phyloP scores from a whole-genome alignment of 805 yeast species.

The Saccharomycopsis sp. region DNA sequence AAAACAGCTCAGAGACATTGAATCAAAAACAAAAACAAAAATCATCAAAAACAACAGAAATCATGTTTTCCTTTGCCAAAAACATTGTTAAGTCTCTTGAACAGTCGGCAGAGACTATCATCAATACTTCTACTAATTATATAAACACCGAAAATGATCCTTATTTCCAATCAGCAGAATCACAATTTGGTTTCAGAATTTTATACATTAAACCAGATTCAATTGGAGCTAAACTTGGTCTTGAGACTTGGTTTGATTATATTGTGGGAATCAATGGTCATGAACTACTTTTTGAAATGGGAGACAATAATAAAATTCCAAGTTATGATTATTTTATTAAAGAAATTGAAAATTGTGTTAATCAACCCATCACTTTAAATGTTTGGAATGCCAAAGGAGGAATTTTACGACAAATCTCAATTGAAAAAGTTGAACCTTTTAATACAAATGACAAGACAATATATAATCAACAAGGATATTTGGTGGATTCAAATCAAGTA shows the following conservation, averaged over 20 bases:
- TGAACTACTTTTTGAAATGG: constrained; percentile 28
- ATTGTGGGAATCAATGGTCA: constrained; percentile 72
- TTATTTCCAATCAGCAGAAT: constrained; percentile 26
- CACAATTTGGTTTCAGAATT: constrained; percentile 46
- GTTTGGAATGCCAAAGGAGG: constrained; percentile 91
- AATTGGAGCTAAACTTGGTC: constrained; percentile 38
- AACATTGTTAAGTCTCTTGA: constrained; percentile 48
- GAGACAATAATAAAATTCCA: constrained; percentile 24
- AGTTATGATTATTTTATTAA: constrained; percentile 34
- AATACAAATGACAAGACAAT: constrained; percentile 13
- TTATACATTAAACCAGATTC: constrained; percentile 32
- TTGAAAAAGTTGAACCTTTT: constrained; percentile 20
- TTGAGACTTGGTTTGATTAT: constrained; percentile 85
- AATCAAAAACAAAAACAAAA: no score
- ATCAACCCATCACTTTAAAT: constrained; percentile 38
- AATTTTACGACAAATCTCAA: constrained; percentile 30
- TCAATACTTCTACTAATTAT: constrained; percentile 18
- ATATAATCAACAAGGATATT: constrained; percentile 24
- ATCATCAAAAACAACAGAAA: no score
- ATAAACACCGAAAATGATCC: constrained; percentile 23
- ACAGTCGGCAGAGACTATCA: constrained; percentile 31
- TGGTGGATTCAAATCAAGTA: constrained; percentile 10
- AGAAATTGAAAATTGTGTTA: constrained; percentile 32
- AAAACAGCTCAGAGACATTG: no score
- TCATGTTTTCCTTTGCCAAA: constrained; percentile 45